Evolutionary conservation across 129 eudicot genomes (phyloP).

Genomic region (Logfia minima): DNA sequence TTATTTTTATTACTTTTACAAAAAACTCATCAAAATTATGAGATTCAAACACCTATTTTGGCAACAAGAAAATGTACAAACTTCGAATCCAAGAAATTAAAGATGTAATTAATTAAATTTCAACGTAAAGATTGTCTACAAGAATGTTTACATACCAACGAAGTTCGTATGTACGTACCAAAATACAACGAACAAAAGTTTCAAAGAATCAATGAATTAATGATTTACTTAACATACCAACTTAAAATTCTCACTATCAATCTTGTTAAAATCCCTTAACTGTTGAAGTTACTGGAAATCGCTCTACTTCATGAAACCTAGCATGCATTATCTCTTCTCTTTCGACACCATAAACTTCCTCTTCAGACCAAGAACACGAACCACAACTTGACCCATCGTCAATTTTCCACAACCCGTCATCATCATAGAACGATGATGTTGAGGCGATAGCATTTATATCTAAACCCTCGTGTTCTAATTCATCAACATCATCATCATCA

Average conservation of each 20-base stretch:
- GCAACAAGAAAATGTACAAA: too few relatives aligned
- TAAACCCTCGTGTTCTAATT: constrained; percentile 22
- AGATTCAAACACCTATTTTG: too few relatives aligned
- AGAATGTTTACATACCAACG: too few relatives aligned
- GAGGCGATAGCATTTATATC: constrained; percentile 36
- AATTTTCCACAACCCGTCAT: not conserved
- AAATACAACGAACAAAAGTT: not conserved
- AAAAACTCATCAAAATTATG: too few relatives aligned
- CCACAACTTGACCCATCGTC: constrained; percentile 33
- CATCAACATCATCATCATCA: constrained; percentile 34
- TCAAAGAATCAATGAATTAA: not conserved
- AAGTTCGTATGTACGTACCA: not conserved
- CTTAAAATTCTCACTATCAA: constrained; percentile 16
- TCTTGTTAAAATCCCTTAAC: constrained; percentile 14
- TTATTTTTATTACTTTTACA: too few relatives aligned
- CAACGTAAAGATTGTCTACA: too few relatives aligned
- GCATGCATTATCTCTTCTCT: not conserved
- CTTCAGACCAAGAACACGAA: constrained; percentile 27
- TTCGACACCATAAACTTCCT: constrained; percentile 16
- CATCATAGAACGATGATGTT: constrained; percentile 31
- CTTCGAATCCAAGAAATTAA: too few relatives aligned
- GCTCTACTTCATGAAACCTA: constrained; percentile 25
- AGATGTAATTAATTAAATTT: too few relatives aligned
- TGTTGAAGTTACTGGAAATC: not conserved
- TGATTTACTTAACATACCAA: not conserved